phyloP scores from a whole-genome alignment of 2,329 filamentous ascomycete species.

The Cryphonectria naterciae region DNA sequence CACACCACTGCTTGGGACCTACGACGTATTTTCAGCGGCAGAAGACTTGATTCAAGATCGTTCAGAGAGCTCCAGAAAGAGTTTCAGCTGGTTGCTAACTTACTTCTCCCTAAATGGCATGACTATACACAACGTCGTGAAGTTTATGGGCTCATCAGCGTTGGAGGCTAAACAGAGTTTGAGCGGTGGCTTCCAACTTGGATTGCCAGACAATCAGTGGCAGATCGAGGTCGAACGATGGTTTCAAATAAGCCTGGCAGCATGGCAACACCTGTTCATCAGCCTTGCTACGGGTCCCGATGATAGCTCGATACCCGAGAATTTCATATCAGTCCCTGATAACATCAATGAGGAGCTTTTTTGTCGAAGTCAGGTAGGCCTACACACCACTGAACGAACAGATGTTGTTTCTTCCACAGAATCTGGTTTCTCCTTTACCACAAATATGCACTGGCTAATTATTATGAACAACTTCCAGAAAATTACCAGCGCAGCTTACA shows the following conservation, averaged over 20 bases:
- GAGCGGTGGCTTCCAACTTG: not conserved
- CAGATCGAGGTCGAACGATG: slow-evolving; percentile 11
- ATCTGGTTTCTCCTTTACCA: not conserved
- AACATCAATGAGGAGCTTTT: too few relatives aligned
- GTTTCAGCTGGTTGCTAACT: not conserved
- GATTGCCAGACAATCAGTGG: slow-evolving; percentile 1
- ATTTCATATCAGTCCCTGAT: not conserved
- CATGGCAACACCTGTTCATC: slow-evolving; percentile 4
- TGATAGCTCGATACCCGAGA: not conserved
- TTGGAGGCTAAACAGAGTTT: slow-evolving; percentile 3
- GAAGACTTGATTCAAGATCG: not conserved
- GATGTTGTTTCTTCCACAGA: too few relatives aligned
- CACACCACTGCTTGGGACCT: not conserved
- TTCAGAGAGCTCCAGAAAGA: not conserved
- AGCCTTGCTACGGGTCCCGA: not conserved
- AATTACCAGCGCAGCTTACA: slow-evolving; percentile 5
- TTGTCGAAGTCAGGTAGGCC: not conserved
- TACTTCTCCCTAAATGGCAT: not conserved
- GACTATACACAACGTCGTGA: not conserved
- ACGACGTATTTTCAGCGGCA: not conserved
- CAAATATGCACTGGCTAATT: not conserved
- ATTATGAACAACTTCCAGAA: not conserved
- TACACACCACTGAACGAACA: too few relatives aligned
- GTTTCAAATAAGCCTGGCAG: not conserved
- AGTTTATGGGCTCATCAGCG: not conserved